Conservation (phyloP, 139 green algal genomes). For the Tetraselmis chui region DNA sequence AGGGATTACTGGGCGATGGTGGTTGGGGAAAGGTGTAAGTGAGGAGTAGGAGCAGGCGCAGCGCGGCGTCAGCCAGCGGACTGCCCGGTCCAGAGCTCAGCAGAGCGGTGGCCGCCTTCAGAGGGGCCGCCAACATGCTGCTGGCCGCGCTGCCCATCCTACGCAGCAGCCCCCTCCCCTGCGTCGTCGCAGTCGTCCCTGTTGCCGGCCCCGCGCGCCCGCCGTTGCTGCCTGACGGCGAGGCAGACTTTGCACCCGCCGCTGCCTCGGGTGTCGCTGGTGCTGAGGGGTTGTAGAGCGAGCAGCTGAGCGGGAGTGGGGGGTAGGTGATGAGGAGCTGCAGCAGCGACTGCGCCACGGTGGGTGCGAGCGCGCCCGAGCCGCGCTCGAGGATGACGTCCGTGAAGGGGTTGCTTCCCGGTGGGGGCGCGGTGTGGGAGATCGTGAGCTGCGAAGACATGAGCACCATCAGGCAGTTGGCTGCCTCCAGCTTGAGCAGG, state of each 20-base stretch:
- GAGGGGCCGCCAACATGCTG: neutral
- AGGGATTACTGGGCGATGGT: neutral
- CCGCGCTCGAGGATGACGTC: neutral
- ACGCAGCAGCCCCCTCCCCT: neutral
- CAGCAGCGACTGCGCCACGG: neutral
- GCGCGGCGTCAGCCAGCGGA: neutral
- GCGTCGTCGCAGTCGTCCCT: neutral
- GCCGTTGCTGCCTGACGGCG: neutral
- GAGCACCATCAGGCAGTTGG: neutral
- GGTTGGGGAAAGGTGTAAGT: neutral
- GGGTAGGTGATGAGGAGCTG: neutral
- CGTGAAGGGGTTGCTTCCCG: neutral
- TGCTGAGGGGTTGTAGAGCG: neutral
- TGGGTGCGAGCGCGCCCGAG: neutral
- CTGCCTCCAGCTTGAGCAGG: neutral
- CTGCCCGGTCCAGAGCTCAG: neutral
- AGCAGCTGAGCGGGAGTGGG: neutral
- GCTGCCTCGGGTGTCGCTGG: too few species aligned
- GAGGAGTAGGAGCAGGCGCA: neutral
- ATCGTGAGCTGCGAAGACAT: neutral
- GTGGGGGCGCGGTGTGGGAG: too few species aligned
- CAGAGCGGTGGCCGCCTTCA: neutral
- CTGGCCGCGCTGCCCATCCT: neutral
- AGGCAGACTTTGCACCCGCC: neutral
- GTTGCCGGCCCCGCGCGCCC: too few species aligned